These are phyloP conservation scores for Deakozyma indianensis DNA, from an alignment of 805 yeast genomes.

Conservation along the genomic window DNA sequence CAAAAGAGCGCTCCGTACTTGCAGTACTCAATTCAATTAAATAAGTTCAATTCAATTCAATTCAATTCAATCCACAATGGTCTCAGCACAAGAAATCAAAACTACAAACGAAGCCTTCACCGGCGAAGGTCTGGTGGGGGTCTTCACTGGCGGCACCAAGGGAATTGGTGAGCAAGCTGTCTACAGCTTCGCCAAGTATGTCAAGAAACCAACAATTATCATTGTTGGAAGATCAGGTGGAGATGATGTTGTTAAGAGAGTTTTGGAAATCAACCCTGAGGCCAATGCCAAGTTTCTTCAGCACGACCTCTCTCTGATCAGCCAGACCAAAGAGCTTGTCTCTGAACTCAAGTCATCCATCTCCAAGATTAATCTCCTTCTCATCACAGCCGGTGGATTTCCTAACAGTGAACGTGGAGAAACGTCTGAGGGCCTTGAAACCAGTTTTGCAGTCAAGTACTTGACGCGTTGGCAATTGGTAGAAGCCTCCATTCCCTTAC, in stretches of 20 bases:
- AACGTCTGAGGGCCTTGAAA: not conserved
- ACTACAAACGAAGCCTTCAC: not conserved
- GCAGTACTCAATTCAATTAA: no score
- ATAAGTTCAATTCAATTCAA: no score
- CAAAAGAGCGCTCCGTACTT: no score
- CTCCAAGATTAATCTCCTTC: conserved; percentile 11
- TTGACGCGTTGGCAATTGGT: not conserved
- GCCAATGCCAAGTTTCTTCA: conserved; percentile 10
- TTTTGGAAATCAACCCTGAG: conserved; percentile 10
- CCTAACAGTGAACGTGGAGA: not conserved
- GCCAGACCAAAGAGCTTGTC: conserved; percentile 10
- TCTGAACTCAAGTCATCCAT: conserved; percentile 7
- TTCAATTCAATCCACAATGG: not conserved
- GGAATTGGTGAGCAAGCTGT: conserved; percentile 19
- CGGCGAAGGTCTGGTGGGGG: conserved; percentile 3
- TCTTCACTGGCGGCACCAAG: conserved; percentile 16
- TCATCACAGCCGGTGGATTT: conserved; percentile 9
- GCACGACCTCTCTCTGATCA: conserved; percentile 10
- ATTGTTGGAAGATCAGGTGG: conserved; percentile 17
- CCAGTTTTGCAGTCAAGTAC: not conserved
- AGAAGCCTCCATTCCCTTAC: not conserved
- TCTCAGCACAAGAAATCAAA: not conserved
- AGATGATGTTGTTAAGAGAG: conserved; percentile 8
- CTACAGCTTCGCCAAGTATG: conserved; percentile 13
- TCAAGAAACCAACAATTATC: conserved; percentile 14